These are phyloP conservation scores for Desmodesmus armatus DNA, from an alignment of 139 green algal species.

Conservation along the genomic window DNA sequence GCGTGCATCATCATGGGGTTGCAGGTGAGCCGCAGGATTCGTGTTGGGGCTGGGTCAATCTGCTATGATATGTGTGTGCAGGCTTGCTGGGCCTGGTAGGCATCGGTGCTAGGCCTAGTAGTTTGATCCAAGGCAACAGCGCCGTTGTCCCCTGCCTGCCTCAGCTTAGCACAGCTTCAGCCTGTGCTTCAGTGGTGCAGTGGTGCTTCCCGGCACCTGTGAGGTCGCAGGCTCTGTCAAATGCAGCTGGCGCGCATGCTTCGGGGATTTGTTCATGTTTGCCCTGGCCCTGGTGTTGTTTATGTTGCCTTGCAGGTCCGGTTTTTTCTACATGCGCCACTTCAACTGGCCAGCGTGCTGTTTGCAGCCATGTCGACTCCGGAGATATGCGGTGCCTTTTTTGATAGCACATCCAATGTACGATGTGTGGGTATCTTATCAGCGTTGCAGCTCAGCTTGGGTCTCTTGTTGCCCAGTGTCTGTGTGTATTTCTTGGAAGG, in stretches of 20 bases:
- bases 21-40: constrained; percentile 49
- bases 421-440: constrained; percentile 58
- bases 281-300: background rate
- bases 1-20: constrained; percentile 56
- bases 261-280: too few relatives aligned
- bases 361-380: constrained; percentile 65
- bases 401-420: constrained; percentile 47
- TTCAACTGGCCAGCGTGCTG: constrained; percentile 69
- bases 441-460: constrained; percentile 61
- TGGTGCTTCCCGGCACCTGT: too few relatives aligned
- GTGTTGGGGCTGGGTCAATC: too few relatives aligned
- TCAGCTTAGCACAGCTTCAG: too few relatives aligned
- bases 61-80: too few relatives aligned
- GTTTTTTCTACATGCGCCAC: constrained; percentile 66
- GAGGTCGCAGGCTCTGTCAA: too few relatives aligned
- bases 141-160: too few relatives aligned
- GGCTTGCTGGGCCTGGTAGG: too few relatives aligned
- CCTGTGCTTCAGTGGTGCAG: too few relatives aligned
- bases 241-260: too few relatives aligned
- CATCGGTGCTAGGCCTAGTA: too few relatives aligned
- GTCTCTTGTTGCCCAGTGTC: constrained; percentile 56
- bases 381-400: constrained; percentile 57
- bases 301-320: constrained; percentile 53
- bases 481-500: constrained; percentile 48
- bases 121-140: too few relatives aligned